Evolutionary conservation across 1,284 basidiomycete genomes (phyloP).

Genomic region (Stereum hirsutum): DNA sequence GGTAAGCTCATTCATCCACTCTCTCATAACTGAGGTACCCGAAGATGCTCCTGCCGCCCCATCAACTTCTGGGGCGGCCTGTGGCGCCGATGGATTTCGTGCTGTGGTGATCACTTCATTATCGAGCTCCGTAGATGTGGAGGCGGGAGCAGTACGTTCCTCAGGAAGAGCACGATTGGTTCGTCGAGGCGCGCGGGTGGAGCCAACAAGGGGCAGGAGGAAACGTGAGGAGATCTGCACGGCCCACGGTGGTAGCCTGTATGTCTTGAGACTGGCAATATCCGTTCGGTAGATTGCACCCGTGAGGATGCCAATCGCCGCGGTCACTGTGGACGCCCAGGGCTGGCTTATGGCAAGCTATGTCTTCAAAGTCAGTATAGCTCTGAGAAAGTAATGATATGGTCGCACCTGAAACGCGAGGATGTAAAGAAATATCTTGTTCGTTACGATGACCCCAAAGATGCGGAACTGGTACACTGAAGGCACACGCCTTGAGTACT

Average conservation of each 20-base stretch:
- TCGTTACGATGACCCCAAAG: slow-evolving; percentile 65
- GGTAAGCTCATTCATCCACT: slow-evolving; percentile 77
- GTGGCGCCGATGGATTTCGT: slow-evolving; percentile 18
- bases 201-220: slow-evolving; percentile 58
- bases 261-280: slow-evolving; percentile 62
- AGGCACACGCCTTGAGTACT: slow-evolving; percentile 72
- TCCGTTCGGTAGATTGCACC: slow-evolving; percentile 80
- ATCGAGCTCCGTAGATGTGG: slow-evolving; percentile 16
- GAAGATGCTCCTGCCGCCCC: slow-evolving; percentile 10
- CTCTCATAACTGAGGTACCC: slow-evolving; percentile 53
- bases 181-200: slow-evolving; percentile 42
- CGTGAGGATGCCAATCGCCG: slow-evolving; percentile 54
- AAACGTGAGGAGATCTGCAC: slow-evolving; percentile 40
- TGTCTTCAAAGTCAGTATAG: not conserved
- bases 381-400: not conserved
- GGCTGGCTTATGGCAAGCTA: slow-evolving; percentile 62
- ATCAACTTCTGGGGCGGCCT: slow-evolving; percentile 5
- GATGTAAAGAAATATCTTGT: slow-evolving; percentile 40
- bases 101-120: slow-evolving; percentile 56
- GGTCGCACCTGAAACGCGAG: slow-evolving; percentile 10
- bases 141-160: slow-evolving; percentile 17
- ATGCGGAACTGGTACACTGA: slow-evolving; percentile 67
- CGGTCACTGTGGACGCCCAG: slow-evolving; percentile 54
- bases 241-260: slow-evolving; percentile 56
- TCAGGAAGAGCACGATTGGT: slow-evolving; percentile 53